Evolutionary conservation across 2,329 filamentous ascomycete species (phyloP).

Genomic region (Fusarium tricinctum): DNA sequence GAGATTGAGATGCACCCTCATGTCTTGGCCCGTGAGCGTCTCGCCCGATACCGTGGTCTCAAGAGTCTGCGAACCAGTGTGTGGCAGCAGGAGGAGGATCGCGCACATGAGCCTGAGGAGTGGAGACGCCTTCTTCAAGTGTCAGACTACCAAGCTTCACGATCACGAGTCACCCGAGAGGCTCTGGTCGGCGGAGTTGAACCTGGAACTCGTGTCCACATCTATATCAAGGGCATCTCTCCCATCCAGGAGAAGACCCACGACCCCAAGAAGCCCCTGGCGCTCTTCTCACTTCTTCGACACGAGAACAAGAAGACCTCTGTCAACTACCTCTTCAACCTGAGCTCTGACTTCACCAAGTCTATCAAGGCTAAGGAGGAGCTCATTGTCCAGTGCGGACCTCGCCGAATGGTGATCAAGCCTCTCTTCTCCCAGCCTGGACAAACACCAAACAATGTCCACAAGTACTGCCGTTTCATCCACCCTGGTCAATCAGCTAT

Average conservation of each 20-base stretch:
- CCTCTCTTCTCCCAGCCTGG: constrained; percentile 92
- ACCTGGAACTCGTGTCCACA: constrained; percentile 84
- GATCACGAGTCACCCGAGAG: constrained; percentile 82
- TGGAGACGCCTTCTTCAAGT: constrained; percentile 90
- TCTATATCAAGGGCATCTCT: constrained; percentile 75
- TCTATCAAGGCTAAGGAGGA: constrained; percentile 94
- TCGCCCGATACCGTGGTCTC: constrained; percentile 88
- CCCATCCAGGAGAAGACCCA: constrained; percentile 61
- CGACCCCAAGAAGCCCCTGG: constrained; percentile 69
- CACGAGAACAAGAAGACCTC: constrained; percentile 96
- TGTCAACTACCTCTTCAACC: constrained; percentile 89
- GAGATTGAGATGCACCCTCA: constrained; percentile 95
- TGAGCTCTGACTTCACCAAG: constrained; percentile 80
- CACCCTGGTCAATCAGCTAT: constrained; percentile 92
- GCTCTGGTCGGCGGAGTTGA: constrained; percentile 89
- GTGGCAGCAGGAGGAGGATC: constrained; percentile 92
- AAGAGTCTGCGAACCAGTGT: constrained; percentile 90
- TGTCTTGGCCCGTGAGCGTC: constrained; percentile 85
- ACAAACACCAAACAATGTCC: constrained; percentile 93
- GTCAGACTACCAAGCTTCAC: constrained; percentile 88
- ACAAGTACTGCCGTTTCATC: constrained; percentile 94
- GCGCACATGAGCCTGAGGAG: constrained; percentile 87
- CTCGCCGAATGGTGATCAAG: constrained; percentile 87
- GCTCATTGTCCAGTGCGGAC: constrained; percentile 90
- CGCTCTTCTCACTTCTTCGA: constrained; percentile 87